Percentiles rank a stretch among this genome's conserved stretches.
These are phyloP conservation scores for Erodium trifolium DNA, from an alignment of 441 rosid genomes.

Conservation along the genomic window DNA sequence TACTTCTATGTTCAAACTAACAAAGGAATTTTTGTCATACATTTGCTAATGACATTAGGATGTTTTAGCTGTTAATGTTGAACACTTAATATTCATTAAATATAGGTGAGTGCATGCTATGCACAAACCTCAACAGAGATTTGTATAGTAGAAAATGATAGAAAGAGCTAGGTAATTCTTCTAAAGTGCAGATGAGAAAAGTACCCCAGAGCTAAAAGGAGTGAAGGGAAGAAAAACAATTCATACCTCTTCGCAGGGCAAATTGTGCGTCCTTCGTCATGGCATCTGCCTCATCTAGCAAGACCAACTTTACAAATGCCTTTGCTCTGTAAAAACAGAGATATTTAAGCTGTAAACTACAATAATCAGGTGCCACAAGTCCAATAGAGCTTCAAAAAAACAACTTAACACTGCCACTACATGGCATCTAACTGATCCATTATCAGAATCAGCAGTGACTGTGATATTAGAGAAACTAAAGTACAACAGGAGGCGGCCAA, in stretches of 20 bases:
- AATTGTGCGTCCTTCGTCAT: slow-evolving; percentile 99
- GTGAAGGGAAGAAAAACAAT: not conserved
- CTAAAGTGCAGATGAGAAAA: slow-evolving; percentile 4
- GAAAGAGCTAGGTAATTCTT: not conserved
- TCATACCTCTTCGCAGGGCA: slow-evolving; percentile 89
- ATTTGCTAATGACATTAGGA: not conserved
- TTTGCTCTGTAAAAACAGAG: slow-evolving; percentile 47
- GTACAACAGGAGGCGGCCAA: not conserved
- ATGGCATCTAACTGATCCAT: not conserved
- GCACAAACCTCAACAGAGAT: no score
- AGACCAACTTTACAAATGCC: slow-evolving; percentile 71
- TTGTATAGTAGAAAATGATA: no score
- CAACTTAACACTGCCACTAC: not conserved
- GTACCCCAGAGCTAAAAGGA: slow-evolving; percentile 14
- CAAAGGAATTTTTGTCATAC: not conserved
- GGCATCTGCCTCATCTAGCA: slow-evolving; percentile 96
- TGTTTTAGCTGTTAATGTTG: not conserved
- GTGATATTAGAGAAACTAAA: not conserved
- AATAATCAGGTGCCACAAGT: not conserved
- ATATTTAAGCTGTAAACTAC: not conserved
- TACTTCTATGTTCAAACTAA: no score
- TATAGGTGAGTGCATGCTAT: not conserved
- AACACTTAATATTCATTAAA: not conserved
- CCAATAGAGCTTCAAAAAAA: not conserved
- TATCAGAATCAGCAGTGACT: not conserved